Evolutionary conservation across 140 eudicot genomes (phyloP).

Genomic region (Oenanthe javanica): DNA sequence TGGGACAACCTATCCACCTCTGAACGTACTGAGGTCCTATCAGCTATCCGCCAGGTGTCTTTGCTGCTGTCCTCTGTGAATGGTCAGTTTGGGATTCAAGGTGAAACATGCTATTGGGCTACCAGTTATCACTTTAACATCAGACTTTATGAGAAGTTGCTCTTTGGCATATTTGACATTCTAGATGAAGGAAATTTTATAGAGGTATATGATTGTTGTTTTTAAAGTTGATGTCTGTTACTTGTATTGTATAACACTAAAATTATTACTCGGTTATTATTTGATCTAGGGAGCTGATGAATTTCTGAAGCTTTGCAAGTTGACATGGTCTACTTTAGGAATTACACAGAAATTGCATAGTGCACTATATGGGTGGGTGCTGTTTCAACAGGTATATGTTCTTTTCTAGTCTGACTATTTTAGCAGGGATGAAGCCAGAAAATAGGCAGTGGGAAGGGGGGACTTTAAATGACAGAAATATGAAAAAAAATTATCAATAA

Average conservation of each 20-base stretch:
- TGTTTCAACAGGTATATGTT: constrained; percentile 76
- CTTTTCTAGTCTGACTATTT: constrained; percentile 3
- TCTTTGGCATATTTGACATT: constrained; percentile 74
- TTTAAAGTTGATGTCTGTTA: background rate
- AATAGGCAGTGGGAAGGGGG: background rate
- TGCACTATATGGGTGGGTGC: constrained; percentile 82
- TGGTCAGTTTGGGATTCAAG: constrained; percentile 45
- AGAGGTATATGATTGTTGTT: constrained; percentile 35
- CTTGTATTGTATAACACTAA: background rate
- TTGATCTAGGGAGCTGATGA: constrained; percentile 68
- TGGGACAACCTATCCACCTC: constrained; percentile 61
- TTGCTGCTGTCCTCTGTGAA: constrained; percentile 48
- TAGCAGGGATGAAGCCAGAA: background rate
- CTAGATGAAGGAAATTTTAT: constrained; percentile 85
- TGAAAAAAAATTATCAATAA: no score
- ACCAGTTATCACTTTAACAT: constrained; percentile 67
- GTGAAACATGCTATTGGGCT: constrained; percentile 65
- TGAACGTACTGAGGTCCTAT: constrained; percentile 61
- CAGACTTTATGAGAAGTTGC: constrained; percentile 79
- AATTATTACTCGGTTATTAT: constrained; percentile 13
- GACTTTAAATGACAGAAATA: no score
- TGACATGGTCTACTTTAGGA: constrained; percentile 88
- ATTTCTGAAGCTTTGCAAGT: constrained; percentile 59
- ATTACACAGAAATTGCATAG: constrained; percentile 70
- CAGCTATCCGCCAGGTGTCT: constrained; percentile 60